Base-by-base conservation (phyloP, 2,329 filamentous ascomycete species). In the Pezicula carpinea region DNA sequence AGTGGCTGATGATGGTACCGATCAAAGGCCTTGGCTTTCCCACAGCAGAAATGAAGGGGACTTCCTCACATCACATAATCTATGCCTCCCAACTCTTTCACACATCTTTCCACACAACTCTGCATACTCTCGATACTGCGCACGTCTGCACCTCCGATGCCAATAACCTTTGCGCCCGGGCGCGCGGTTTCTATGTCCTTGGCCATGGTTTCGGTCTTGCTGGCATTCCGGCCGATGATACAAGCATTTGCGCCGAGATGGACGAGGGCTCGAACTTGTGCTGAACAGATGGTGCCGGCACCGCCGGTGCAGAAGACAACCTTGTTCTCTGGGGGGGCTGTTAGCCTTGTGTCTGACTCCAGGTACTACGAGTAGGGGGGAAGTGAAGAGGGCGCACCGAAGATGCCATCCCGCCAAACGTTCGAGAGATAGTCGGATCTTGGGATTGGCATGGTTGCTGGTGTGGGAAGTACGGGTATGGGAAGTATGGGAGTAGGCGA, bases 281-380 rank as follows among this genome's bases (percentile, higher is more conserved):
- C 90, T 59, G 87, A 93, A 73, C 93, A 96, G 62, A 99, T 97
- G 21, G 87, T 85, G 46, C 93, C 92, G 5, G 90, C 90, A 44
- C 93, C 93, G 49, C 93, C 93, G 3, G 93, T 99, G 62, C 95
- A 95, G 69, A 97, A 96, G 57, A 92, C 80, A 38, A 97, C 91
- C 61, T 93, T 92, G 64, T 85, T 83, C 53, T 85, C 89, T 95
- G 59, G 22, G 23, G 13, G 13, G 52, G 19, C n/a, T 33, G 35
- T 45, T 29, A 43, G 47, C 19, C 21, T 32, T 19, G 35, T 34
- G 18, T n/a, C n/a, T n/a, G n/a, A n/a, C n/a, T n/a, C n/a, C n/a
- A n/a, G n/a, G n/a, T n/a, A n/a, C n/a, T n/a, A n/a, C n/a, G n/a
- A n/a, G 8, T 33, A 10, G n/a, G 6, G 15, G 26, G 5, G 17